Base-by-base conservation (phyloP, 331 rosid species). In the Malus hybrid region DNA sequence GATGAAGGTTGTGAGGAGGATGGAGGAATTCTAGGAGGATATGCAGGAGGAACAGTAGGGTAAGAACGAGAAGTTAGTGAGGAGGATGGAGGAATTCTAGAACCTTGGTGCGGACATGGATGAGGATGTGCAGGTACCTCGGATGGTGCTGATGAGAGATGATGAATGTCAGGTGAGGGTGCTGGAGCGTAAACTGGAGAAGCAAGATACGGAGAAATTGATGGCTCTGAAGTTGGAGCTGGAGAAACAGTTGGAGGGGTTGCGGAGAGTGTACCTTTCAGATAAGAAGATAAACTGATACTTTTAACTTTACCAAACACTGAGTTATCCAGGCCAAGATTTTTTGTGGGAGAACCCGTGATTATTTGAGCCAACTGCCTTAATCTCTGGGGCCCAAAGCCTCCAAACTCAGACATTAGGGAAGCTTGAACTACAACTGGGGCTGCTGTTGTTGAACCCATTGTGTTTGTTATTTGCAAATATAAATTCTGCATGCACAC, bases 281-380 rank as follows among this genome's bases (percentile, higher is more conserved):
- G 80, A 72, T 29, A 84, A 67, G 96, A 83, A 71, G 97, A 90
- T 82, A 94, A 81, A 66, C 84, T 85, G 53, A 94, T 76, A 78
- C 88, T 84, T 79, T 84, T 90, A 62, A 94, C 93, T 78, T 79
- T 80, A 79, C 98, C 98, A 72, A 94, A 94, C 26, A 81, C 78
- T 0, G 89, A 66, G 88, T 91, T 81, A 85, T 90, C 79, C 32
- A 88, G 98, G 77, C 98, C 92, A n/a, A 94, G 96, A 84, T 91
- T 91, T 89, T 75, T 80, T 63, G 78, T 77, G 7, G 83, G 83
- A 77, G 90, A 88, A 46, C 80, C 86, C 3, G 63, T 55, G 71
- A 94, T 82, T 74, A 80, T 82, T 76, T 83, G 75, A 68, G 92
- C 97, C 88, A 94, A 82, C 81, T 94, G 93, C 50, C 81, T 87